Evolutionary conservation across 768 basidiomycete species (phyloP).

Genomic region (Piloderma croceum): DNA sequence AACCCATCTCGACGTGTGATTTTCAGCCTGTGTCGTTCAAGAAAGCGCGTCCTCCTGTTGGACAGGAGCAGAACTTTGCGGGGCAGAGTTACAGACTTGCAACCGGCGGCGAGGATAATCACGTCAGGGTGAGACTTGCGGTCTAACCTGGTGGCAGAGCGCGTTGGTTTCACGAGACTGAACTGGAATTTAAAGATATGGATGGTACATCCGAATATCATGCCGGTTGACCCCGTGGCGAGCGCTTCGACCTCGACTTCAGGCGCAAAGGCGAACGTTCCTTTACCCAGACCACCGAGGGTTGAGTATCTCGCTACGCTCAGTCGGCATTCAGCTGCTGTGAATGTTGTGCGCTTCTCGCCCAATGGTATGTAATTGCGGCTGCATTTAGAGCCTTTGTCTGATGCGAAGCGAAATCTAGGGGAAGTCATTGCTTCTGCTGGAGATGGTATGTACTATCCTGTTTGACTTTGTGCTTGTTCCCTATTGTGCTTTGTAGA

Average conservation of each 20-base stretch:
- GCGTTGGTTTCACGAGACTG: constrained; percentile 12
- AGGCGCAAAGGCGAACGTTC: constrained; percentile 23
- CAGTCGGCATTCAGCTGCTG: constrained; percentile 86
- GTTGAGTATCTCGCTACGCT: constrained; percentile 96
- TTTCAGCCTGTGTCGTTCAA: constrained; percentile 84
- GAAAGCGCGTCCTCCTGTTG: constrained; percentile 58
- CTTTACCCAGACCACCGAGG: constrained; percentile 60
- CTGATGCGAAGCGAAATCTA: no score
- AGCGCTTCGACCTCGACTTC: constrained; percentile 3
- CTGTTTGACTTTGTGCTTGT: no score
- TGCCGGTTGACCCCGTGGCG: constrained; percentile 52
- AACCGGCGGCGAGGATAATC: constrained; percentile 94
- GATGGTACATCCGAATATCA: constrained; percentile 91
- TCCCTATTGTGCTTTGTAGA: no score
- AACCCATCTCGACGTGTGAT: constrained; percentile 94
- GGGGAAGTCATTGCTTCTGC: constrained; percentile 93
- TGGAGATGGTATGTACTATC: constrained; percentile 77
- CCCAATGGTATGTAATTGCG: constrained; percentile 67
- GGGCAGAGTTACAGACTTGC: constrained; percentile 84
- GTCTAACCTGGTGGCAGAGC: no score
- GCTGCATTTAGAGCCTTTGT: no score
- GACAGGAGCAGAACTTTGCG: constrained; percentile 49
- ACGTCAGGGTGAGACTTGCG: constrained; percentile 75
- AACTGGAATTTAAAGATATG: constrained; percentile 56
- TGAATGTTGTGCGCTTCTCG: constrained; percentile 94